Base-by-base conservation (phyloP, 306 rosid genomes). In the Pterocarpus santalinus region DNA sequence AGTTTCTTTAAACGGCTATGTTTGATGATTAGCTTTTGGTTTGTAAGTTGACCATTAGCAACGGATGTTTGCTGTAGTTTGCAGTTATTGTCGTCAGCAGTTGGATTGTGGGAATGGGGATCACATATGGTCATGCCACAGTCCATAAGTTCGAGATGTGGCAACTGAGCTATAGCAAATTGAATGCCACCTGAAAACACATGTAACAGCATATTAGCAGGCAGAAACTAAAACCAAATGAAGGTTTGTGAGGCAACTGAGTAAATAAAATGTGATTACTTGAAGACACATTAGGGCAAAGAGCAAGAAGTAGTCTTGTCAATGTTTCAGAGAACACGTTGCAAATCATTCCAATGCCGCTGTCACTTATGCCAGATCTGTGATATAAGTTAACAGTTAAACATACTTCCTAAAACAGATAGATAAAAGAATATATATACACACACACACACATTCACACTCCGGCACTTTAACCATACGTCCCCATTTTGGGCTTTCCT, bases 331-430 rank as follows among this genome's bases (percentile, higher is more conserved):
- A 89, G 74, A 89, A 92, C 44, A 86, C 95, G 69, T 87, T 92
- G 85, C 95, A 92, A 68, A 92, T 92, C 78, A 92, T 92, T 73
- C 91, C 93, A 77, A 92, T 89, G 85, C 97, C 94, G 83, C 92
- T 77, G 79, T 92, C 97, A 80, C 89, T 92, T 82, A 92, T 88
- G 87, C 95, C 86, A 62, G 97, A 92, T 85, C 97, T 92, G 90
- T 30, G 78, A 76, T 47, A 61, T 28, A 78, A 89, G 75, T 28
- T 14, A 60, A 75, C 41, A 38, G 32, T 79, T 61, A 43, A 78
- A 79, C 28, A 36, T 4, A 58, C 3, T 30, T 16, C 34, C 16
- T n/a, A 17, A 44, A 65, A 79, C 56, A 73, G 15, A 63, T 6
- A 55, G 28, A 14, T 51, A 11, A 51, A 49, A 3, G 22, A 1